Conservation (phyloP, 2,329 filamentous ascomycete species). For the Alternaria sp. region DNA sequence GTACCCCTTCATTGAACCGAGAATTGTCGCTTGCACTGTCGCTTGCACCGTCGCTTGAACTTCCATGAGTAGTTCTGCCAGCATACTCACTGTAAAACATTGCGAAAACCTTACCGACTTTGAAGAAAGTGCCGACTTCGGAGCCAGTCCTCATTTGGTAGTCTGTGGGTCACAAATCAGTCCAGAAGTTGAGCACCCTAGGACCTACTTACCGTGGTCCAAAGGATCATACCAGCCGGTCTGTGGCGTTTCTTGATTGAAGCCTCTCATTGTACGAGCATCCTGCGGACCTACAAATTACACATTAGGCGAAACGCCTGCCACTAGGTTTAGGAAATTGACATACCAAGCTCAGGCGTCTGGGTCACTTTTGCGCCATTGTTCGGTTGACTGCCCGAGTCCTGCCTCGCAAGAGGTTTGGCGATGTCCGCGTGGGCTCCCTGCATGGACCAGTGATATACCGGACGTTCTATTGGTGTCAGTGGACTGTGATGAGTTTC, state of each 20-base stretch:
- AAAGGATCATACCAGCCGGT: slow-evolving; percentile 13
- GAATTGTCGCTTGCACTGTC: too few species aligned
- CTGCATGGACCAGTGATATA: background rate
- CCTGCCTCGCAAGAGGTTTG: background rate
- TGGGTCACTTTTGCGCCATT: background rate
- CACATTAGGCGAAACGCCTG: background rate
- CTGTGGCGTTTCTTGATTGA: background rate
- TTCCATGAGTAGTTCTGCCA: background rate
- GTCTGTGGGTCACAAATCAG: slow-evolving; percentile 3
- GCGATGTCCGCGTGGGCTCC: too few species aligned
- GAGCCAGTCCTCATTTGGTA: slow-evolving; percentile 26
- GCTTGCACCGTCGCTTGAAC: background rate
- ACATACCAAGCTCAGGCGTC: background rate
- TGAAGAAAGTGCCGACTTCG: slow-evolving; percentile 25
- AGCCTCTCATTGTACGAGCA: background rate
- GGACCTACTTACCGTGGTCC: slow-evolving; percentile 5
- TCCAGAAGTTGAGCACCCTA: background rate
- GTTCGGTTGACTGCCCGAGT: background rate
- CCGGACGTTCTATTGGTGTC: background rate
- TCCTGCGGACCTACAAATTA: background rate
- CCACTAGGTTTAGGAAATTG: too few species aligned
- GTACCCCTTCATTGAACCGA: slow-evolving; percentile 18
- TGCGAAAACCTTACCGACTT: slow-evolving; percentile 26
- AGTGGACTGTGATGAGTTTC: background rate
- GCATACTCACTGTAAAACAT: slow-evolving; percentile 30